Base-by-base conservation (phyloP, 2,329 filamentous ascomycete species). In the Xylariaceae sp. region DNA sequence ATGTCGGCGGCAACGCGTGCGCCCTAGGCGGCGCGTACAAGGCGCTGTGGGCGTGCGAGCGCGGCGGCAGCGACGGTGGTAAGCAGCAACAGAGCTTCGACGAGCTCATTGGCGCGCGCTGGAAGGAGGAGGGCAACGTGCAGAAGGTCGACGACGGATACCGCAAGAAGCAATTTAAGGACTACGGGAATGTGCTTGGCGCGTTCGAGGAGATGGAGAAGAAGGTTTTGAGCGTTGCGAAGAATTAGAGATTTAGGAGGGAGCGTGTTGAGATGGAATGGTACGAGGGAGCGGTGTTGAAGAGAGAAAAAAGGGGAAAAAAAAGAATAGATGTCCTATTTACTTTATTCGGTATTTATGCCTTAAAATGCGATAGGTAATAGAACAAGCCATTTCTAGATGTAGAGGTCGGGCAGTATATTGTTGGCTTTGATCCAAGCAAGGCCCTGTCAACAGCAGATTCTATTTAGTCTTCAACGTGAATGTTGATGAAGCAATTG, bases 21-120 rank as follows among this genome's bases (percentile, higher is more conserved):
- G 94, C 93, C 9, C 75, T 97, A 11, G 94, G 94, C 11, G 91
- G 91, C 6, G 93, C 93, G 21, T 97, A 97, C 75, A 97, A 97
- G 76, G 93, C 94, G 11, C 86, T 96, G 0, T 99, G 94, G 94
- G 92, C 89, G 1, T 78, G 91, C 50, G 91, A 94, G 77, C 77
- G 89, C 41, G 72, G 73, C 20, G 70, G 64, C 0, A 52, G 33
- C 20, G 70, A 64, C 0, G 54, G 33, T 1, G 36, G 30, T 1
- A 23, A 21, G 8, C 13, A 40, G 36, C 9, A 35, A 9, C 20
- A 96, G 81, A 90, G 82, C 3, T 97, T 97, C 74, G 94, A 97
- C 69, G 87, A 93, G 57, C 78, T 96, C 59, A 87, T 99, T 57
- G 91, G 88, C 6, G 77, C 78, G 67, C 80, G 94, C 58, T 99